These are phyloP conservation scores for Phoma sp. DNA, from an alignment of 2,329 filamentous ascomycete species.

Conservation along the genomic window DNA sequence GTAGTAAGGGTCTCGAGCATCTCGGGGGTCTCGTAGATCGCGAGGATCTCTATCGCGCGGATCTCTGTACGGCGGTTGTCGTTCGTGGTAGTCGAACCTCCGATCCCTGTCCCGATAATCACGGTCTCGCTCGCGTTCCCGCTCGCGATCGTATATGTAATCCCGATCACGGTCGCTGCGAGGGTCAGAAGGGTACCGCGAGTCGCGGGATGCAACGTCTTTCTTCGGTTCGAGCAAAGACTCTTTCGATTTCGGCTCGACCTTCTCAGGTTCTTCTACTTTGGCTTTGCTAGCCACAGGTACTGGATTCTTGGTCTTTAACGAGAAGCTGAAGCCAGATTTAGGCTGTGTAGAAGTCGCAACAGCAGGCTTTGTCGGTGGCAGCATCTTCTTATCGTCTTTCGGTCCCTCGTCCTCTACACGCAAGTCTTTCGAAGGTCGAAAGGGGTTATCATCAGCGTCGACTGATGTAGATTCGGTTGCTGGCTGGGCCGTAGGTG, in stretches of 20 bases:
- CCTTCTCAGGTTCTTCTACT: constrained; percentile 45
- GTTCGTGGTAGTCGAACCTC: constrained; percentile 36
- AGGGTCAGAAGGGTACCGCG: constrained; percentile 30
- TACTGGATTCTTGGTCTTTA: constrained; percentile 74
- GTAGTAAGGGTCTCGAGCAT: constrained; percentile 23
- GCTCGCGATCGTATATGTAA: constrained; percentile 31
- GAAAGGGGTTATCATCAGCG: constrained; percentile 66
- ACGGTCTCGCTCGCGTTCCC: constrained; percentile 50
- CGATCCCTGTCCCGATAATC: constrained; percentile 53
- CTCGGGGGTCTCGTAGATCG: constrained; percentile 20
- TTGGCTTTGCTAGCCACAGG: constrained; percentile 60
- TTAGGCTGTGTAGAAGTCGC: constrained; percentile 60
- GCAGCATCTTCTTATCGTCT: constrained; percentile 60
- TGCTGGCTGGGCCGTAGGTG: constrained; percentile 20
- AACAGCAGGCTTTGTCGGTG: constrained; percentile 57
- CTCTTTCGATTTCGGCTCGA: constrained; percentile 48
- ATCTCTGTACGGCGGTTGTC: constrained; percentile 37
- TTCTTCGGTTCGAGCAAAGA: constrained; percentile 49
- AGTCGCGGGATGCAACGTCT: constrained; percentile 44
- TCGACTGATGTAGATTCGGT: constrained; percentile 49
- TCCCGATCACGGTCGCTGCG: constrained; percentile 34
- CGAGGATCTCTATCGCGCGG: constrained; percentile 34
- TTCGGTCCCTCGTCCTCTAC: constrained; percentile 67
- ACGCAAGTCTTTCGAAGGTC: constrained; percentile 69
- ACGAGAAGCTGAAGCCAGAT: constrained; percentile 82